Base-by-base conservation (phyloP, 345 rosid genomes). In the Moricandia moricandioides region DNA sequence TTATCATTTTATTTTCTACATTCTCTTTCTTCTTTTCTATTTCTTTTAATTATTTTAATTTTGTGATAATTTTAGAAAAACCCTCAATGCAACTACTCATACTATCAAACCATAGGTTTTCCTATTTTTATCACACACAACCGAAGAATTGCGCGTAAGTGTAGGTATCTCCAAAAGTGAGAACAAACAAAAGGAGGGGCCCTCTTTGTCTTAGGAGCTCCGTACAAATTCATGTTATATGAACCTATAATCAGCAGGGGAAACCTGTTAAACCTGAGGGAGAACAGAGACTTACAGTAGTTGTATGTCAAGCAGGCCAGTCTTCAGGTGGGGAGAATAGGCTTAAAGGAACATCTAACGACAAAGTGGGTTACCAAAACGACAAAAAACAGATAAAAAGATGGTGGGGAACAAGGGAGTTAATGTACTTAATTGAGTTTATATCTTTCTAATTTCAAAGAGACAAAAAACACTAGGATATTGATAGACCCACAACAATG, bases 331-430 rank as follows among this genome's bases (percentile, higher is more conserved):
- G 85, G 47, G 12, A 56, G 74, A 81, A 82, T 74, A 87, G 86
- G 84, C 80, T 57, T 63, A 26, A 73, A 71, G 83, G 79, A 87
- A 61, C 63, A 30, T 8, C 89, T 86, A 88, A 80, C 89, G 69
- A 83, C 86, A 91, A 82, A 88, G 88, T 84, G 84, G 87, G 81
- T 85, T 79, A 34, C 4, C 82, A 84, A 82, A 78, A 72, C 54
- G 74, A 75, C 83, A 29, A 77, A 83, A 85, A 24, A 10, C 75
- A 85, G 79, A 75, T 72, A 68, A 78, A 82, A 79, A 65, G 37
- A 71, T 49, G 81, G 83, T 76, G 85, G 85, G 82, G 85, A 70
- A 77, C 72, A 81, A 65, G 45, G 26, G 39, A 35, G 63, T 16
- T 64, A 8, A 30, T 34, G 64, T 72, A 56, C 45, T 67, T 52